These are phyloP conservation scores for Trifolium dubium DNA, from an alignment of 306 rosid species.

Conservation along the genomic window DNA sequence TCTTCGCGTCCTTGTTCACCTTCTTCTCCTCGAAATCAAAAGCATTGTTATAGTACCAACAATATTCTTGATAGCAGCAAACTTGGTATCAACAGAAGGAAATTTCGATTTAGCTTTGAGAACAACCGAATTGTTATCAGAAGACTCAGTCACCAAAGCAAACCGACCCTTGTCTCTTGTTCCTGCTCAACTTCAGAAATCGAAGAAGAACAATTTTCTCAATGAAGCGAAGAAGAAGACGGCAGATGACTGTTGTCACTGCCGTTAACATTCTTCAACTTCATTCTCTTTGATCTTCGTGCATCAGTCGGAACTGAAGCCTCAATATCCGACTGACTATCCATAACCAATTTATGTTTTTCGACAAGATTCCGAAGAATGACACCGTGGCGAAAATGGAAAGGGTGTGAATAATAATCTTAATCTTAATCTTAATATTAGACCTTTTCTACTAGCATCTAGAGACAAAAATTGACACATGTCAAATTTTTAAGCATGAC, in stretches of 20 bases:
- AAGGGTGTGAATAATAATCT: too few relatives aligned
- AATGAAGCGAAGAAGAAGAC: conserved; percentile 27
- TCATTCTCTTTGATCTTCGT: conserved; percentile 54
- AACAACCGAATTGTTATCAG: conserved; percentile 68
- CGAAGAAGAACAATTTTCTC: conserved; percentile 48
- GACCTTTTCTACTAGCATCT: too few relatives aligned
- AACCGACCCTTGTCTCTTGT: conserved; percentile 52
- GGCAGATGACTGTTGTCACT: background rate
- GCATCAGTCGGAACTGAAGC: conserved; percentile 51
- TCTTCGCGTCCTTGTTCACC: background rate
- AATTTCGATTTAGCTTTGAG: conserved; percentile 66
- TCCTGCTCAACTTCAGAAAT: conserved; percentile 64
- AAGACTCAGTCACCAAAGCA: conserved; percentile 64
- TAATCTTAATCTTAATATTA: too few relatives aligned
- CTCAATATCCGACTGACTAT: conserved; percentile 70
- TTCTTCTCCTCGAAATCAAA: background rate
- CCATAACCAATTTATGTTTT: conserved; percentile 60
- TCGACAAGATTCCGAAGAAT: too few relatives aligned
- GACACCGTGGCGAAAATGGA: too few relatives aligned
- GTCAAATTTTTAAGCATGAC: too few relatives aligned
- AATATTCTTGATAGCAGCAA: background rate
- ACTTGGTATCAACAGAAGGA: conserved; percentile 41
- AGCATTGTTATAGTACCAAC: background rate
- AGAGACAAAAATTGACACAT: too few relatives aligned
- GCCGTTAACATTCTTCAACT: conserved; percentile 41